phyloP scores from a whole-genome alignment of 345 rosid species.

The Lumnitzera littorea region DNA sequence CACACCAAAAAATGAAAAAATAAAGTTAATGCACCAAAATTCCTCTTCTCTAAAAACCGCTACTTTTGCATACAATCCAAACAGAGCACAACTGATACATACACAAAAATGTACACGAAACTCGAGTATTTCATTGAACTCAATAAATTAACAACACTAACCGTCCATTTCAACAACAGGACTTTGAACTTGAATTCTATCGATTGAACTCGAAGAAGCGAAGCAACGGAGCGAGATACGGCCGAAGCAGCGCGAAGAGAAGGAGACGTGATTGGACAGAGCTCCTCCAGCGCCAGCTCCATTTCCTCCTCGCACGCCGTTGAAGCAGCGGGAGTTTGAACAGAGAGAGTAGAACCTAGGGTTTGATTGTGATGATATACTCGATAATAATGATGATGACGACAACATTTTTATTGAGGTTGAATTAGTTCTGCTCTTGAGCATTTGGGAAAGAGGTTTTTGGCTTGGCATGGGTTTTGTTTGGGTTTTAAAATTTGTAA shows the following conservation, averaged over 20 bases:
- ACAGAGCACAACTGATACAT: background rate
- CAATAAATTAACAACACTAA: background rate
- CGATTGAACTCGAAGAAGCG: constrained; percentile 33
- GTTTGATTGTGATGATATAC: constrained; percentile 10
- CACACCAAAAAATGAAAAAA: too few relatives aligned
- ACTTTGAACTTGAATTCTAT: constrained; percentile 42
- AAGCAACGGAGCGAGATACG: constrained; percentile 40
- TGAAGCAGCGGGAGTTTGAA: constrained; percentile 13
- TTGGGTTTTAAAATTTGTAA: too few relatives aligned
- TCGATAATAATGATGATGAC: too few relatives aligned
- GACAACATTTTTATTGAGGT: too few relatives aligned
- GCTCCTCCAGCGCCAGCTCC: too few relatives aligned
- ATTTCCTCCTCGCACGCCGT: constrained; percentile 14
- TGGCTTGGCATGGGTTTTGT: too few relatives aligned
- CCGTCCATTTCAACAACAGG: constrained; percentile 70
- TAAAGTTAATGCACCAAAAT: too few relatives aligned
- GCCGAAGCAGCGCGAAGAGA: constrained; percentile 16
- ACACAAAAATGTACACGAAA: background rate
- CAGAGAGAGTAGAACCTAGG: constrained; percentile 17
- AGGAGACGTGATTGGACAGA: too few relatives aligned
- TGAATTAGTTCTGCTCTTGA: too few relatives aligned
- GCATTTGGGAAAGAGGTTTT: too few relatives aligned
- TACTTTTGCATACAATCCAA: background rate
- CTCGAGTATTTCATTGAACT: background rate
- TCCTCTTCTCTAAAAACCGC: too few relatives aligned